Conservation (phyloP, 2,329 filamentous ascomycete genomes). For the Colletotrichum australisinense region DNA sequence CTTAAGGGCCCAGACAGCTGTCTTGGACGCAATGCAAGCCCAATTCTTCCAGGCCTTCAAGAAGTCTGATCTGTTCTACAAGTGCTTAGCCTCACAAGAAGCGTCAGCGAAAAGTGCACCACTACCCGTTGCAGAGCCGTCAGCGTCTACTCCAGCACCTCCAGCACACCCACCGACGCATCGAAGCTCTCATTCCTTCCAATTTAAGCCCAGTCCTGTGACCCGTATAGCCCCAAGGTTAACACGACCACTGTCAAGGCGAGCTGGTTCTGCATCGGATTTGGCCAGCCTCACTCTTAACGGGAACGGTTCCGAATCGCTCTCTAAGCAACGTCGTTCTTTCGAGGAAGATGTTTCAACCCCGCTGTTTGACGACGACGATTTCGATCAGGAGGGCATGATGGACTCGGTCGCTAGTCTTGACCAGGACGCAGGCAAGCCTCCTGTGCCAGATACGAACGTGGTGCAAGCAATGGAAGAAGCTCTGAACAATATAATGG, state of each 20-base stretch:
- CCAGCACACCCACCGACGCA: constrained; percentile 24
- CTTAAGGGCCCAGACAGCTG: constrained; percentile 82
- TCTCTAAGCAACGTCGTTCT: constrained; percentile 68
- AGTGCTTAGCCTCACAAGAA: constrained; percentile 92
- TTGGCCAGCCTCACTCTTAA: constrained; percentile 52
- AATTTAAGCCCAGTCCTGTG: constrained; percentile 57
- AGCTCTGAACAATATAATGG: constrained; percentile 92
- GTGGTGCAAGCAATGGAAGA: constrained; percentile 94
- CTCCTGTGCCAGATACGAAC: constrained; percentile 73
- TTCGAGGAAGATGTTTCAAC: constrained; percentile 69
- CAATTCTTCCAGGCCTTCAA: constrained; percentile 88
- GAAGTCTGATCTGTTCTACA: constrained; percentile 94
- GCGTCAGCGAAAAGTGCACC: constrained; percentile 53
- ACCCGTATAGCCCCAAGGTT: constrained; percentile 57
- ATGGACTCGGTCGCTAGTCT: constrained; percentile 81
- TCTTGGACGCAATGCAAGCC: constrained; percentile 86
- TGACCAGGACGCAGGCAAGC: constrained; percentile 74
- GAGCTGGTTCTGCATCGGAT: constrained; percentile 61
- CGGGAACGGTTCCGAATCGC: constrained; percentile 52
- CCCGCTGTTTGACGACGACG: constrained; percentile 85
- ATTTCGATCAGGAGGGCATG: constrained; percentile 77
- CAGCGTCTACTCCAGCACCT: constrained; percentile 2
- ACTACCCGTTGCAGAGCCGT: constrained; percentile 18
- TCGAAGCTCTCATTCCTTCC: constrained; percentile 50
- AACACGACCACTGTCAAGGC: constrained; percentile 51